These are phyloP conservation scores for Schwanniomyces pseudopolymorphus DNA, from an alignment of 805 yeast species.

Conservation along the genomic window DNA sequence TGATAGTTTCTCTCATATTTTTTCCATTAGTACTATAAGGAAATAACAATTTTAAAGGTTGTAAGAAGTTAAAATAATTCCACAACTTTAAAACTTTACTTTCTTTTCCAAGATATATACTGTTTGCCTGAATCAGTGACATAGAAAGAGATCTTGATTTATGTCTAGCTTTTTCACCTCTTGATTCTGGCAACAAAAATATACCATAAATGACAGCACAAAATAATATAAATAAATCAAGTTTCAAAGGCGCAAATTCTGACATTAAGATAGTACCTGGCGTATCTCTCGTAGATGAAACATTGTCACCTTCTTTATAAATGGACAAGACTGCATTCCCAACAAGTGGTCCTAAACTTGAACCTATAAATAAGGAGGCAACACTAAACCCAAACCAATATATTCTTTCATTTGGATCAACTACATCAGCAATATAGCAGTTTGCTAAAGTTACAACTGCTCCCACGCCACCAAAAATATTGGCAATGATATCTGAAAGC, in stretches of 20 bases:
- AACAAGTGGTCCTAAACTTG: conserved; percentile 63
- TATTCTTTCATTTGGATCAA: conserved; percentile 58
- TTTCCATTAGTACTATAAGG: conserved; percentile 36
- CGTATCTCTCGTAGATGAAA: not conserved
- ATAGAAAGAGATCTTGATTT: conserved; percentile 44
- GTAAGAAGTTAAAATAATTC: conserved; percentile 22
- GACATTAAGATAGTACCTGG: not conserved
- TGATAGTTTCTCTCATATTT: conserved; percentile 18
- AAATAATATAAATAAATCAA: conserved; percentile 33
- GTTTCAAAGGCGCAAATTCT: conserved; percentile 33
- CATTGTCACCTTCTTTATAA: not conserved
- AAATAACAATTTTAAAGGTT: conserved; percentile 57
- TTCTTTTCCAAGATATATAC: conserved; percentile 2
- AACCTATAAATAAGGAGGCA: conserved; percentile 59
- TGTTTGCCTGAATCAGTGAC: conserved; percentile 17
- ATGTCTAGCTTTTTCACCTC: conserved; percentile 53
- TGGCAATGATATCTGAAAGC: conserved; percentile 42
- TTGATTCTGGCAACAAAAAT: conserved; percentile 58
- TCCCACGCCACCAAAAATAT: conserved; percentile 63
- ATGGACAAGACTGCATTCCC: conserved; percentile 39
- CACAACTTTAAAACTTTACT: not conserved
- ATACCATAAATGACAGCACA: conserved; percentile 24
- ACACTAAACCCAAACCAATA: conserved; percentile 56
- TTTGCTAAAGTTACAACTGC: conserved; percentile 58
- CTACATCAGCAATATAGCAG: conserved; percentile 74